phyloP scores from a whole-genome alignment of 345 rosid species.

The Euphorbia peplus region DNA sequence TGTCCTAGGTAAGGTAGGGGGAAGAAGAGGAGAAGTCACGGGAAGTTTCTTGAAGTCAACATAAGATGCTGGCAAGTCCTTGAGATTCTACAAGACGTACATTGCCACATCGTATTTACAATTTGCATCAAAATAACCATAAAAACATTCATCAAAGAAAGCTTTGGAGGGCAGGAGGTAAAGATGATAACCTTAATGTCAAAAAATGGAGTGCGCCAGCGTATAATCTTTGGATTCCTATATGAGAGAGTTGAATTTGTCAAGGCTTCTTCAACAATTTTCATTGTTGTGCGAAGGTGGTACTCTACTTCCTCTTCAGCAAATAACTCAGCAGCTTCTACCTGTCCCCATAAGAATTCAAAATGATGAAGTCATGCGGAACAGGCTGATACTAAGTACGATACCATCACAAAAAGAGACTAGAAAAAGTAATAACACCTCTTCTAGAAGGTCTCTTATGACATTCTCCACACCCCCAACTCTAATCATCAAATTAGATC shows the following conservation, averaged over 20 bases:
- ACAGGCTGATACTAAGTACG: slow-evolving; percentile 8
- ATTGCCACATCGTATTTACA: slow-evolving; percentile 8
- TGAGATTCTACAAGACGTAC: slow-evolving; percentile 37
- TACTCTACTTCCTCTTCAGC: slow-evolving; percentile 80
- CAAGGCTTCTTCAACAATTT: slow-evolving; percentile 40
- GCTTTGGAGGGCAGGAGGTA: background rate
- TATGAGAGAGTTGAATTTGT: slow-evolving; percentile 23
- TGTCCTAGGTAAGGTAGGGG: slow-evolving; percentile 33
- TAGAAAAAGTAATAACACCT: slow-evolving; percentile 40
- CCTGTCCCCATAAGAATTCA: slow-evolving; percentile 58
- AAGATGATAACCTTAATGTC: slow-evolving; percentile 47
- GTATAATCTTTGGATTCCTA: slow-evolving; percentile 28
- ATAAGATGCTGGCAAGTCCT: slow-evolving; percentile 57
- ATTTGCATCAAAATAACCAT: background rate
- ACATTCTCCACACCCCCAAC: slow-evolving; percentile 67
- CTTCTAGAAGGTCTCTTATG: slow-evolving; percentile 49
- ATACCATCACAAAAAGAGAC: background rate
- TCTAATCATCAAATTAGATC: slow-evolving; percentile 76
- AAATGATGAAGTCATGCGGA: slow-evolving; percentile 9
- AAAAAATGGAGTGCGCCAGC: slow-evolving; percentile 75
- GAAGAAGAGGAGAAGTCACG: slow-evolving; percentile 38
- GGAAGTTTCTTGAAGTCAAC: slow-evolving; percentile 56
- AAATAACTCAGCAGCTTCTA: slow-evolving; percentile 51
- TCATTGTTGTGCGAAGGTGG: slow-evolving; percentile 39
- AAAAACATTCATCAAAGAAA: background rate